A percentile compares a stretch with the other conserved stretches of the same genome.
Conservation (phyloP, 2,329 filamentous ascomycete species). For the Diaporthe caulivora region DNA sequence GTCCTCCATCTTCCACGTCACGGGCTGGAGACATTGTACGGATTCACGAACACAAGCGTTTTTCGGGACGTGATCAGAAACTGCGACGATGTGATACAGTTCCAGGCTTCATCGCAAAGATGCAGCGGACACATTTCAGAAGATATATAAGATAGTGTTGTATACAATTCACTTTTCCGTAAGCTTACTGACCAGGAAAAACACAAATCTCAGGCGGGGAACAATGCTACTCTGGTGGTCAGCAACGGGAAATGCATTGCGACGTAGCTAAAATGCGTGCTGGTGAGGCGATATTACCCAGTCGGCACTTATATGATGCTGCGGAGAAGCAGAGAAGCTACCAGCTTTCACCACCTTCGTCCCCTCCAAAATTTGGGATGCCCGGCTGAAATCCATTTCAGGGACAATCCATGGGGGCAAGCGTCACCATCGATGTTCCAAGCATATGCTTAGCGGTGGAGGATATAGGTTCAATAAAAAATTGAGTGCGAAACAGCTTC, state of each 20-base stretch:
- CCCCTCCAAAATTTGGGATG: no score
- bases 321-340: neutral
- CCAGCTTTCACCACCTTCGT: neutral
- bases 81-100: neutral
- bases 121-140: neutral
- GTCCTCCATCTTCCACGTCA: neutral
- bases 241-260: slow-evolving; percentile 5
- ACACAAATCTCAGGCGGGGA: neutral
- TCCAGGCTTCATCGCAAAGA: neutral
- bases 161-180: neutral
- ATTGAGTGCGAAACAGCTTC: neutral
- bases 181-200: neutral
- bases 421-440: neutral
- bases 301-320: neutral
- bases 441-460: neutral
- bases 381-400: neutral
- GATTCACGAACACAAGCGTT: neutral
- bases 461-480: neutral
- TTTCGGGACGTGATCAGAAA: neutral
- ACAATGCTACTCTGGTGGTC: neutral
- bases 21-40: neutral
- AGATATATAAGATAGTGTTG: neutral
- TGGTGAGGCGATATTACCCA: neutral
- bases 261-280: neutral
- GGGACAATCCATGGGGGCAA: neutral